Percentiles rank a stretch among this genome's conserved stretches.
These are phyloP conservation scores for Plasmodium relictum DNA, from an alignment of 169 alveolate species.

Conservation along the genomic window DNA sequence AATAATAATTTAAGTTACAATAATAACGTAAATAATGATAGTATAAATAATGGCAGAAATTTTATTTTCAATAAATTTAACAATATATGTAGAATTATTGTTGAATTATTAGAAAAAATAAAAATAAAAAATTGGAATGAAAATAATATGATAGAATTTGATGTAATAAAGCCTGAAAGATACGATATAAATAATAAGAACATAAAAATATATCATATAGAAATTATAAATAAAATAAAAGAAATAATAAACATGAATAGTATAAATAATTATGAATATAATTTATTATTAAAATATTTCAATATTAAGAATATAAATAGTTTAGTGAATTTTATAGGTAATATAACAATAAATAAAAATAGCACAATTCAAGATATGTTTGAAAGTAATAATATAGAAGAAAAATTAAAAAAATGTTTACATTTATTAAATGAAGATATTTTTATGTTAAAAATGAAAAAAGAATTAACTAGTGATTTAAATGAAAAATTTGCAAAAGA, in stretches of 20 bases:
- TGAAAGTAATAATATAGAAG: conserved; percentile 71
- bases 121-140: conserved; percentile 54
- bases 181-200: not conserved
- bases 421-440: conserved; percentile 82
- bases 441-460: conserved; percentile 80
- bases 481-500: conserved; percentile 78
- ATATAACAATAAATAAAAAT: conserved; percentile 42
- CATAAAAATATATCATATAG: conserved; percentile 46
- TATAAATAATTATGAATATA: conserved; percentile 34
- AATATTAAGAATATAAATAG: conserved; percentile 41
- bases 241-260: conserved; percentile 35
- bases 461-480: conserved; percentile 78
- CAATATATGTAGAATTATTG: conserved; percentile 5
- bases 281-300: conserved; percentile 53
- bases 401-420: conserved; percentile 75
- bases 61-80: not conserved
- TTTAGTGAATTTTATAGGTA: conserved; percentile 50
- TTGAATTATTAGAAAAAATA: conserved; percentile 20
- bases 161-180: not conserved
- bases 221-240: conserved; percentile 56
- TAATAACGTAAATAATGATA: not conserved
- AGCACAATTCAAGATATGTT: conserved; percentile 72
- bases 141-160: conserved; percentile 10
- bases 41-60: not conserved
- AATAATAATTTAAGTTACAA: not conserved